Percentiles rank a stretch among this genome's conserved stretches.
Evolutionary conservation across 169 alveolate species (phyloP).

Genomic region (Perkinsus olseni): DNA sequence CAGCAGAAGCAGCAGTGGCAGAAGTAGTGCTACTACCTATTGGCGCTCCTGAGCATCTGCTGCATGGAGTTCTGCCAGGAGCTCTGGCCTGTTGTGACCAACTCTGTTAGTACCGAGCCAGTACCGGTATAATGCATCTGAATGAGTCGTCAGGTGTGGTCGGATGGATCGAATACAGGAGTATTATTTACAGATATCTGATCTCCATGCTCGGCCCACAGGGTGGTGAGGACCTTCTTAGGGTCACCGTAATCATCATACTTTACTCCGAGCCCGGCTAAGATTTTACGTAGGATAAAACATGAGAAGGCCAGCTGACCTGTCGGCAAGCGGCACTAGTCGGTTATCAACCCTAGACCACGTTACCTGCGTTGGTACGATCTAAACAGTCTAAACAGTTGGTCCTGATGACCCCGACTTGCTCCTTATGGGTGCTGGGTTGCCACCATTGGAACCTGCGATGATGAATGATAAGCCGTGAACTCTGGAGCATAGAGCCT

Average conservation of each 20-base stretch:
- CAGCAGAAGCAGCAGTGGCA: too few relatives aligned
- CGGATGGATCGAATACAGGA: too few relatives aligned
- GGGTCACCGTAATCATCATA: not conserved
- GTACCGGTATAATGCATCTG: not conserved
- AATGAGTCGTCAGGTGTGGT: not conserved
- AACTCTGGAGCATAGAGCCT: not conserved
- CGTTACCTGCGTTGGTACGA: slow-evolving; percentile 68
- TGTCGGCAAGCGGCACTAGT: not conserved
- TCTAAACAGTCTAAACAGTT: slow-evolving; percentile 80
- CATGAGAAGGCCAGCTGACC: not conserved
- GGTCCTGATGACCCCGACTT: slow-evolving; percentile 74
- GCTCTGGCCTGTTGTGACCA: not conserved
- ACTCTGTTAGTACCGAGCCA: not conserved
- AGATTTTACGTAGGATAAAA: not conserved
- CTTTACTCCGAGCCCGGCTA: not conserved
- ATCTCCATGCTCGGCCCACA: not conserved
- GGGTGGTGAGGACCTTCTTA: not conserved
- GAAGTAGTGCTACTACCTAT: not conserved
- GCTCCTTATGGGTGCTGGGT: not conserved
- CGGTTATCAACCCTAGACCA: not conserved
- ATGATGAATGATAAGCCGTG: not conserved
- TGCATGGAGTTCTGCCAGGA: not conserved
- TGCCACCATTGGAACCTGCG: not conserved
- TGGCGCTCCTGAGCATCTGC: not conserved
- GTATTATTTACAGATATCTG: not conserved